These are phyloP conservation scores for Suhomyces bribrorum DNA, from an alignment of 1,139 yeast species.

Conservation along the genomic window DNA sequence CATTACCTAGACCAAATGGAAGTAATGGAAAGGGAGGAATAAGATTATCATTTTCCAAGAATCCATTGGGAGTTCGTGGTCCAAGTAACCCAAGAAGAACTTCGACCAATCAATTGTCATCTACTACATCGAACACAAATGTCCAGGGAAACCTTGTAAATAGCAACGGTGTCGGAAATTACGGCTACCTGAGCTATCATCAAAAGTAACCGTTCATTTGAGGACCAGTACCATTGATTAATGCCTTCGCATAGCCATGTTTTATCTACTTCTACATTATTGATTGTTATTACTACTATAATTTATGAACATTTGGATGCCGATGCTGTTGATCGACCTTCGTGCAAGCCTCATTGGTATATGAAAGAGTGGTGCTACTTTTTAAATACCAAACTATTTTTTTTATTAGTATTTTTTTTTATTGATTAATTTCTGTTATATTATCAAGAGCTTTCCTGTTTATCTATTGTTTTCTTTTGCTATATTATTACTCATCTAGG, in stretches of 20 bases:
- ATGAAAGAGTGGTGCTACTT: not conserved
- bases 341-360: not conserved
- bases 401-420: not conserved
- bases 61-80: slow-evolving; percentile 94
- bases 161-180: slow-evolving; percentile 31
- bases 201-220: slow-evolving; percentile 17
- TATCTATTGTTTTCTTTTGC: slow-evolving; percentile 10
- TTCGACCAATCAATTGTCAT: slow-evolving; percentile 36
- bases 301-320: slow-evolving; percentile 10
- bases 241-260: slow-evolving; percentile 9
- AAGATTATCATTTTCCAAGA: slow-evolving; percentile 87
- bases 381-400: not conserved
- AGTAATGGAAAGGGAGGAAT: slow-evolving; percentile 89
- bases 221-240: slow-evolving; percentile 5
- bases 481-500: slow-evolving; percentile 9
- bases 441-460: not conserved
- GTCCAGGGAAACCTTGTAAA: slow-evolving; percentile 11
- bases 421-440: not conserved
- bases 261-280: slow-evolving; percentile 14
- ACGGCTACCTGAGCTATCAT: slow-evolving; percentile 40
- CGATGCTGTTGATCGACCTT: not conserved
- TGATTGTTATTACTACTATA: slow-evolving; percentile 13
- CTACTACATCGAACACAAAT: slow-evolving; percentile 11
- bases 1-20: slow-evolving; percentile 68
- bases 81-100: slow-evolving; percentile 51